A percentile compares a stretch with the other conserved stretches of the same genome.
Evolutionary conservation across 2,329 filamentous ascomycete genomes (phyloP).

Genomic region (Capronia coronata): DNA sequence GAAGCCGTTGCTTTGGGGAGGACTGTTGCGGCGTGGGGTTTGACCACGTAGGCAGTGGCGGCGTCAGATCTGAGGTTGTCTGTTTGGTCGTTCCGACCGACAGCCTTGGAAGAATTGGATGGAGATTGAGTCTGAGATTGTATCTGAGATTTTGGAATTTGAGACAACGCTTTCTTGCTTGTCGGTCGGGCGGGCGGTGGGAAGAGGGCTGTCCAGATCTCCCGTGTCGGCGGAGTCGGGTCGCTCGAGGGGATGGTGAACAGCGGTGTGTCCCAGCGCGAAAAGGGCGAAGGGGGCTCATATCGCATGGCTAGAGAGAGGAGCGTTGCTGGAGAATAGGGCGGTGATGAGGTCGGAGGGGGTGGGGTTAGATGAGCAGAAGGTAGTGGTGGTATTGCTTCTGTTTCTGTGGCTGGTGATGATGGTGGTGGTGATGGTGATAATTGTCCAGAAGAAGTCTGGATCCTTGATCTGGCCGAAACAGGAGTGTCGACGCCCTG

Average conservation of each 20-base stretch:
- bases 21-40: slow-evolving; percentile 41
- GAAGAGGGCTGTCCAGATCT: slow-evolving; percentile 55
- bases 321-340: slow-evolving; percentile 52
- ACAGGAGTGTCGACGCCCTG: not conserved
- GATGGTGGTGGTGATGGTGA: not conserved
- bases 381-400: not conserved
- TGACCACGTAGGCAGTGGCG: no score
- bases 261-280: slow-evolving; percentile 59
- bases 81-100: no score
- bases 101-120: no score
- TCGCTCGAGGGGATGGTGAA: slow-evolving; percentile 57
- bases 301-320: slow-evolving; percentile 60
- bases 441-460: not conserved
- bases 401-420: not conserved
- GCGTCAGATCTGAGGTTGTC: slow-evolving; percentile 27
- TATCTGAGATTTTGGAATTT: slow-evolving; percentile 6
- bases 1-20: slow-evolving; percentile 37
- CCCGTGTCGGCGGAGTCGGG: slow-evolving; percentile 48
- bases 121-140: slow-evolving; percentile 26
- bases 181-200: slow-evolving; percentile 19
- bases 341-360: slow-evolving; percentile 30
- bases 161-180: slow-evolving; percentile 24
- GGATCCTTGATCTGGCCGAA: not conserved
- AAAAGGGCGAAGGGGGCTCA: slow-evolving; percentile 62
- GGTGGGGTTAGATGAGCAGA: slow-evolving; percentile 9